Percentiles rank a stretch among this genome's conserved stretches.
Evolutionary conservation across 495 filamentous ascomycete species (phyloP).

Genomic region (Ascobolus immersus): DNA sequence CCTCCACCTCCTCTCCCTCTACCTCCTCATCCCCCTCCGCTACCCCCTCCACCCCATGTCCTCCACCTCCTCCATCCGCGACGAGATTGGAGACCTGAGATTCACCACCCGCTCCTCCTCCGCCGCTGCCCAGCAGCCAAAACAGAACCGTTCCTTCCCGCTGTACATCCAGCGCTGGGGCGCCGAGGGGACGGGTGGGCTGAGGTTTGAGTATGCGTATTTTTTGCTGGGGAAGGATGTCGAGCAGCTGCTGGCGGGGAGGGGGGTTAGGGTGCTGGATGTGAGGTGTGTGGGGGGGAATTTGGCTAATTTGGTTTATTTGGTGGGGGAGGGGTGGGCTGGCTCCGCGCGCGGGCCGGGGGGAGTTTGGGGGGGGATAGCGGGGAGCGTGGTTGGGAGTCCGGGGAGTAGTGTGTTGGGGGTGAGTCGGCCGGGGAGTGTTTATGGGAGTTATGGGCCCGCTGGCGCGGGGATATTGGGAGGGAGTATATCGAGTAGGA

Average conservation of each 20-base stretch:
- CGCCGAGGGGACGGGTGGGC: slow-evolving; percentile 53
- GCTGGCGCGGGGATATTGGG: too few relatives aligned
- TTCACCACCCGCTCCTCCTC: too few relatives aligned
- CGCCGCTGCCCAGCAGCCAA: too few relatives aligned
- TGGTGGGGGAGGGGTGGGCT: not conserved
- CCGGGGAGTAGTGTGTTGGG: too few relatives aligned
- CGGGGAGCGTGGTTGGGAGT: too few relatives aligned
- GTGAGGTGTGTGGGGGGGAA: slow-evolving; percentile 78
- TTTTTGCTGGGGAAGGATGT: slow-evolving; percentile 87
- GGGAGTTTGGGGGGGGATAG: not conserved
- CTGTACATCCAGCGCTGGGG: too few relatives aligned
- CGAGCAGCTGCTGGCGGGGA: slow-evolving; percentile 51
- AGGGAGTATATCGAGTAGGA: too few relatives aligned
- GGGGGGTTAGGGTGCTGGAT: slow-evolving; percentile 53
- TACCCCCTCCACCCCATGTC: slow-evolving; percentile 50
- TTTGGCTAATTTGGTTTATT: slow-evolving; percentile 42
- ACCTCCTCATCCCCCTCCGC: slow-evolving; percentile 53
- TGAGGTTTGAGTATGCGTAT: slow-evolving; percentile 80
- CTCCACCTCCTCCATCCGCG: slow-evolving; percentile 54
- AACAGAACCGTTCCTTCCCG: slow-evolving; percentile 53
- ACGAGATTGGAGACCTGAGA: slow-evolving; percentile 55
- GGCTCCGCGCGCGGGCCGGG: too few relatives aligned
- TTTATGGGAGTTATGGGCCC: too few relatives aligned
- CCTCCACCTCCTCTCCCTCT: slow-evolving; percentile 50
- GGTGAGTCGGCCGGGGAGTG: too few relatives aligned